Evolutionary conservation across 768 basidiomycete species (phyloP), one percentile per base, ranked within the genome.

Genomic region (Termitomyces sp.): DNA sequence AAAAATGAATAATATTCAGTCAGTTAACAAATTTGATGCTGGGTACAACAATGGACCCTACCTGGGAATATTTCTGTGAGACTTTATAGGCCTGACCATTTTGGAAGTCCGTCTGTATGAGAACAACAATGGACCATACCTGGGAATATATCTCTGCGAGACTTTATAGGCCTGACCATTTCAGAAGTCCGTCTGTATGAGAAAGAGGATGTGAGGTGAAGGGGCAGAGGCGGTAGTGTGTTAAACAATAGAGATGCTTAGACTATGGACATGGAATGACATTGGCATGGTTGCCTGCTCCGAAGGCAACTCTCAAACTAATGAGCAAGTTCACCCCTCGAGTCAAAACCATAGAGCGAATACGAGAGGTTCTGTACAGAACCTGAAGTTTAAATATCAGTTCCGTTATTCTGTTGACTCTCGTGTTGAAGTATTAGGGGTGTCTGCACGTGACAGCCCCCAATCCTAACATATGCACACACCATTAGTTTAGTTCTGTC

Each of bases 261-360:
- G 11, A 40, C n/a, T 18, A 3, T 2, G 12, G 20, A 10, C 39
- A 40, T 40, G 39, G 20, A 22, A 22, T 20, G 5, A 10, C 3
- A 12, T 5, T 11, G 9, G 29, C 73, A 50, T 80, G 71, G n/a
- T 88, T 82, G 9, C 73, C 69, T 5, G 76, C 78, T 9, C 89
- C 91, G 63, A 97, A 93, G 0, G 95, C 88, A 47, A 86, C 75
- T 13, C 85, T 82, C n/a, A n/a, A 99, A 77, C 61, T 98, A 93
- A 73, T 92, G 91, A 1, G 88, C 83, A 23, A 98, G 93, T 66
- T 99, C 97, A 63, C 98, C 97, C 96, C 98, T 98, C n/a, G 97
- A 88, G 63, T 99, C 97, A 59, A 77, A 87, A 1, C 92, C 95
- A 65, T 95, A 99, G n/a, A n/a, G n/a, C n/a, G n/a, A n/a, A n/a